Conservation (phyloP, 179 eudicot species). For the Beta corolliflora region DNA sequence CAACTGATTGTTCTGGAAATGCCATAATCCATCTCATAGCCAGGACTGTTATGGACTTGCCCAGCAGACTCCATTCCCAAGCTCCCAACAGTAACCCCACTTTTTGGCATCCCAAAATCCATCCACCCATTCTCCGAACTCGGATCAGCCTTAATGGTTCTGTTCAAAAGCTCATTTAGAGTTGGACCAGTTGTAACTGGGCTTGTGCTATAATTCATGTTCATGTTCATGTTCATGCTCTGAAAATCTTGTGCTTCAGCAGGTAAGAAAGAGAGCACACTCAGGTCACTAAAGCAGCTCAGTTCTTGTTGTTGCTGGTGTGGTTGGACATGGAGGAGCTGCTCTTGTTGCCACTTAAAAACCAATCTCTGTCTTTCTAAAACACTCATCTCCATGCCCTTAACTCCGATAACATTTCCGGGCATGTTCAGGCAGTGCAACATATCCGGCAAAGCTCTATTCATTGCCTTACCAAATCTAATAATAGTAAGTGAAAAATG, state of each 20-base stretch:
- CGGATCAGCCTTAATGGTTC: conserved; percentile 60
- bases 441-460: conserved; percentile 50
- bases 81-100: conserved; percentile 26
- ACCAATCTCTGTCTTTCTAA: conserved; percentile 58
- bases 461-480: conserved; percentile 32
- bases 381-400: conserved; percentile 54
- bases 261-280: conserved; percentile 31
- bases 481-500: conserved; percentile 14
- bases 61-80: conserved; percentile 28
- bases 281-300: conserved; percentile 35
- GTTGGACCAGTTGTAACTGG: conserved; percentile 24
- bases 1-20: conserved; percentile 58
- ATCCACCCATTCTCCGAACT: conserved; percentile 52
- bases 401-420: conserved; percentile 30
- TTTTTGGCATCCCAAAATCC: conserved; percentile 33
- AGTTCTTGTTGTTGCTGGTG: conserved; percentile 43
- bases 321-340: conserved; percentile 29
- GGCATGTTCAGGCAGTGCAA: conserved; percentile 39
- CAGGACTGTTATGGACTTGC: conserved; percentile 33
- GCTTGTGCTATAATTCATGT: conserved; percentile 16
- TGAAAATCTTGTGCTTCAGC: conserved; percentile 39
- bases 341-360: conserved; percentile 60
- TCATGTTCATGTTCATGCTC: conserved; percentile 17
- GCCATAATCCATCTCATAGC: conserved; percentile 40
- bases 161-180: conserved; percentile 34